Evolutionary conservation across 1,284 basidiomycete genomes (phyloP), one percentile per base, ranked within the genome.

Genomic region (Moniliophthora roreri): DNA sequence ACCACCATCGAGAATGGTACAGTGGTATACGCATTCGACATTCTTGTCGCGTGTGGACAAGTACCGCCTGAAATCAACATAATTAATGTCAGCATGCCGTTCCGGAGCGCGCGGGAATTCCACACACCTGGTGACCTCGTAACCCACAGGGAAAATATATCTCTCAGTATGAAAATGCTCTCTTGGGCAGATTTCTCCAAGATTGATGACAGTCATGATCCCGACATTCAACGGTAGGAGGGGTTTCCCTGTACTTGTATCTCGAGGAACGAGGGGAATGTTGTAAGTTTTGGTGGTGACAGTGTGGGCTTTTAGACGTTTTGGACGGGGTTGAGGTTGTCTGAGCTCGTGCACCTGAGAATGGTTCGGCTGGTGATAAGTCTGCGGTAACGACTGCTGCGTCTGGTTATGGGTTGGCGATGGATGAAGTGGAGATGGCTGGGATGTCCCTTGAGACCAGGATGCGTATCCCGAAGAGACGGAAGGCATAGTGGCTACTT

Each of bases 81-180:
- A 55, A 57, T 51, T 65, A 50, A 53, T 45, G 48, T 15, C 16
- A 38, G 44, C 38, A 58, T 32, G 28, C 32, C 15, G 18, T n/a
- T 10, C 24, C 8, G 10, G 9, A 55, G 54, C 20, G 38, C 23
- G 47, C 13, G 37, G 23, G n/a, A 58, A 38, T 34, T n/a, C n/a
- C 7, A 64, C 74, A 49, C 51, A 88, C 89, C 89, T 77, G 3
- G 82, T 87, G 4, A 90, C 88, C 65, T 90, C 86, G 64, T 91
- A 92, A 16, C 89, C 89, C 46, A 91, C 85, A 16, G 89, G 89
- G 62, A 89, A 92, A 58, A 92, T 91, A 65, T 91, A 91, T 53
- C 90, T 74, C 66, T 91, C 89, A 0, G 89, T 90, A 65, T 89
- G 87, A 63, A 91, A 91, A 65, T 89, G 86, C 60, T 91, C 87